phyloP scores from a whole-genome alignment of 1,284 basidiomycete genomes.

The Cerrena zonata region DNA sequence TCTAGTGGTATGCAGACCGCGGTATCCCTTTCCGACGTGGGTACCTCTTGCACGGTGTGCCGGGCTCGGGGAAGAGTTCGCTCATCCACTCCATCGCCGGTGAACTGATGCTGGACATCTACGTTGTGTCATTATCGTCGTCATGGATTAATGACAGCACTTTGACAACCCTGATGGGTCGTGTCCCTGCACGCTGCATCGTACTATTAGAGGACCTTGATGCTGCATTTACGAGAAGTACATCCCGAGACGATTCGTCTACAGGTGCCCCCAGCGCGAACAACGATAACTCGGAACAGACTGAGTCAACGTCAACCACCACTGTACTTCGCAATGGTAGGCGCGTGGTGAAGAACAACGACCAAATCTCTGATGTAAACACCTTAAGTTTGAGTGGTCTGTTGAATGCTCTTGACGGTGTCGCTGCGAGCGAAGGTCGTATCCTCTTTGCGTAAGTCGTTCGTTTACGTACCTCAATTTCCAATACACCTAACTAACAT shows the following conservation, averaged over 20 bases:
- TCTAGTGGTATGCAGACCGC: slow-evolving; percentile 47
- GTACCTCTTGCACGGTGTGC: slow-evolving; percentile 76
- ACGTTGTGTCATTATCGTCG: slow-evolving; percentile 69
- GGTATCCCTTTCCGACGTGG: slow-evolving; percentile 79
- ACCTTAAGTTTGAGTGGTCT: slow-evolving; percentile 75
- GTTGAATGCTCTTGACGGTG: slow-evolving; percentile 79
- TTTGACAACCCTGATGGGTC: slow-evolving; percentile 72
- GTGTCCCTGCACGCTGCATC: slow-evolving; percentile 76
- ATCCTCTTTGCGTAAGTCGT: slow-evolving; percentile 71
- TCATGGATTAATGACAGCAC: slow-evolving; percentile 76
- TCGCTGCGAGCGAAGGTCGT: slow-evolving; percentile 78
- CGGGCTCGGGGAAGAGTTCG: slow-evolving; percentile 76
- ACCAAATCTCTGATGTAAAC: slow-evolving; percentile 68
- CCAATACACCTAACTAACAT: neutral
- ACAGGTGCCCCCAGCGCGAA: slow-evolving; percentile 36
- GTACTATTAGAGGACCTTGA: slow-evolving; percentile 81
- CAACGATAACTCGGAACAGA: slow-evolving; percentile 13
- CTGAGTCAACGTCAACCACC: slow-evolving; percentile 17
- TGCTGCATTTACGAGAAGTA: slow-evolving; percentile 73
- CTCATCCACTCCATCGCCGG: slow-evolving; percentile 81
- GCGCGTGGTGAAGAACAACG: slow-evolving; percentile 35
- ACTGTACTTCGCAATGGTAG: slow-evolving; percentile 35
- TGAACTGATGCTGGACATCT: slow-evolving; percentile 75
- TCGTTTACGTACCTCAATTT: slow-evolving; percentile 5
- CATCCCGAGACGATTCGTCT: slow-evolving; percentile 50